Evolutionary conservation across 768 basidiomycete species (phyloP), one percentile per base, ranked within the genome.

Genomic region (Crassisporium funariophilum): DNA sequence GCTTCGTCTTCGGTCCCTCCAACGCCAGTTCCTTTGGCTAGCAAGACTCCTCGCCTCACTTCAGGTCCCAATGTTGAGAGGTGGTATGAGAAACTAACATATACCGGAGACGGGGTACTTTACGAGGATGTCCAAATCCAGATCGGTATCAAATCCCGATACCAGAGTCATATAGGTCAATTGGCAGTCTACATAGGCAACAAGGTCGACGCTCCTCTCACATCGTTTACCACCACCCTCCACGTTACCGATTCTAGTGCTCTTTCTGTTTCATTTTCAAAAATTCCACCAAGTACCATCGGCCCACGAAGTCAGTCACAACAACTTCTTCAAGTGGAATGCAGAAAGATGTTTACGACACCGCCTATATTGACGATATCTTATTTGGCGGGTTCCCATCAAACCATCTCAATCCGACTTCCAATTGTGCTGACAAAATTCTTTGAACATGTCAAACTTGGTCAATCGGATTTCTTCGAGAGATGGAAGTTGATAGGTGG

Each of bases 401-500:
- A 95, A 62, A 83, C 89, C 5, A 73, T 95, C 43, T 83, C 86
- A 8, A 68, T 98, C 46, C 82, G 84, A 38, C 74, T 99, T 19
- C 97, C 97, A 9, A 82, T 99, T 54, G 80, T 90, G 35, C 59
- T 97, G 46, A 86, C 87, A 31, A 93, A 95, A 66, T 99, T 99
- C 67, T 79, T 98, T 46, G 95, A 97, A 61, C 89, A 91, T 19
- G 95, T 98, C 54, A 87, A 84, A 58, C 79, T 99, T 24, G 83
- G 81, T 9, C 75, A 80, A 50, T 70, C 79, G 0, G 91, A 97
- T 56, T 99, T 98, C 77, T 99, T 98, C 68, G 95, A 98, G 66
- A 76, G 97, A 41, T 99, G 97, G 97, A 95, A 93, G 66, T 70
- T 97, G 56, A 98, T 98, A 41, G 97, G 97, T 5, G 97, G 97